Conservation (phyloP, 306 rosid species). For the Citrullus mucosospermus region DNA sequence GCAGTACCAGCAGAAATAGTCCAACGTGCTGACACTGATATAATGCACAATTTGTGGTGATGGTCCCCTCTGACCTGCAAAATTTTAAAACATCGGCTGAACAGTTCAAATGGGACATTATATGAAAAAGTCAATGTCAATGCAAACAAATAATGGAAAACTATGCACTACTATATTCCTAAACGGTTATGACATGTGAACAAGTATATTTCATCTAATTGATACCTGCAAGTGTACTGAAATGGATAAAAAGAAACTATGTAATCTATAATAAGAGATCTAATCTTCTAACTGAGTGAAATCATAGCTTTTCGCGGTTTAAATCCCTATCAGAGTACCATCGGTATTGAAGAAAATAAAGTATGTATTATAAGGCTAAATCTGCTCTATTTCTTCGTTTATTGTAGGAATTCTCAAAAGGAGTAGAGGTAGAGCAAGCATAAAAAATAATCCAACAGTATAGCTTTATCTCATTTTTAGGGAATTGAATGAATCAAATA, state of each 20-base stretch:
- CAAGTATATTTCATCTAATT: not conserved
- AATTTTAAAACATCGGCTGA: not conserved
- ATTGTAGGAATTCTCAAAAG: not conserved
- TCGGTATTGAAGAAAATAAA: not conserved
- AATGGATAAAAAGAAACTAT: not conserved
- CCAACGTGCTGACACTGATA: not conserved
- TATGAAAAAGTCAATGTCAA: not conserved
- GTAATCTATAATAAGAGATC: not conserved
- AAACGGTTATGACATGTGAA: not conserved
- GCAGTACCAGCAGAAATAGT: not conserved
- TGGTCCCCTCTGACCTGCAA: slow-evolving; percentile 72
- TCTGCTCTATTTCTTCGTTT: not conserved
- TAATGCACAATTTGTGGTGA: slow-evolving; percentile 10
- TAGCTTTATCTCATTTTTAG: not conserved
- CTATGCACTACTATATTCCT: too few species aligned
- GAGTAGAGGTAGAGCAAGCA: not conserved
- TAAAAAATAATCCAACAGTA: not conserved
- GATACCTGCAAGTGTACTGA: not conserved
- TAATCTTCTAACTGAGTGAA: not conserved
- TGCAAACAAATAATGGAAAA: not conserved
- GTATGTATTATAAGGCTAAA: not conserved
- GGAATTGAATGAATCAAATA: not conserved
- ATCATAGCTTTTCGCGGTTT: not conserved
- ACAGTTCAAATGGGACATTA: not conserved
- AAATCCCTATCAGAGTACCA: not conserved